Conservation (phyloP, 164 flowering plant species). For the Umbilicus rupestris region DNA sequence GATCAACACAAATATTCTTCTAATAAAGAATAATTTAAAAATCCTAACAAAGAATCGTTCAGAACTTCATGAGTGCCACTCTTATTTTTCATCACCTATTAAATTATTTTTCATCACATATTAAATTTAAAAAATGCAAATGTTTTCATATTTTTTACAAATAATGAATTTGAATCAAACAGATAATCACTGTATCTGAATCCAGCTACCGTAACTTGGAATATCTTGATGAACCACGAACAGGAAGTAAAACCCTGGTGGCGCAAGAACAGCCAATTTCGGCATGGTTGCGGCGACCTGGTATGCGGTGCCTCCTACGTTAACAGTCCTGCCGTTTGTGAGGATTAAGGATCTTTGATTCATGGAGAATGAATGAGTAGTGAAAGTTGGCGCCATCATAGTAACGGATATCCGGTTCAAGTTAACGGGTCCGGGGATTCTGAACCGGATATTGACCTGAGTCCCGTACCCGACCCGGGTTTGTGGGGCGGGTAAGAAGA, state of each 20-base stretch:
- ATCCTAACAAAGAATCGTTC: neutral
- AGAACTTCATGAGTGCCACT: neutral
- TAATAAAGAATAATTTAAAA: neutral
- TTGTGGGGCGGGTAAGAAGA: slow-evolving; percentile 20
- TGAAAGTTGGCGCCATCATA: slow-evolving; percentile 36
- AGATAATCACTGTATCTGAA: slow-evolving; percentile 14
- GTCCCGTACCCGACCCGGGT: slow-evolving; percentile 14
- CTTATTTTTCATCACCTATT: neutral
- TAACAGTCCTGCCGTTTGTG: slow-evolving; percentile 6
- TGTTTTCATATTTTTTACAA: neutral
- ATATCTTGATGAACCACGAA: slow-evolving; percentile 24
- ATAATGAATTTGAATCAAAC: neutral
- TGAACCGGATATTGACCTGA: slow-evolving; percentile 13
- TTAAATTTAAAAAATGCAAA: neutral
- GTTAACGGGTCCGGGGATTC: neutral
- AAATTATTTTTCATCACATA: neutral
- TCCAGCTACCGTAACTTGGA: slow-evolving; percentile 31
- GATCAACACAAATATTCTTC: neutral
- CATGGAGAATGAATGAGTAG: slow-evolving; percentile 36
- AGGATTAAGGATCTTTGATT: slow-evolving; percentile 29
- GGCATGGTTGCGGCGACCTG: slow-evolving; percentile 15
- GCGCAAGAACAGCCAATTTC: slow-evolving; percentile 17
- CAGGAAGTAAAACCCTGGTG: slow-evolving; percentile 23
- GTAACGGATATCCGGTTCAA: slow-evolving; percentile 20
- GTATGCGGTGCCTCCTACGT: slow-evolving; percentile 12